These are phyloP conservation scores for Hyphopichia fennica DNA, from an alignment of 1,139 yeast species.

Conservation along the genomic window DNA sequence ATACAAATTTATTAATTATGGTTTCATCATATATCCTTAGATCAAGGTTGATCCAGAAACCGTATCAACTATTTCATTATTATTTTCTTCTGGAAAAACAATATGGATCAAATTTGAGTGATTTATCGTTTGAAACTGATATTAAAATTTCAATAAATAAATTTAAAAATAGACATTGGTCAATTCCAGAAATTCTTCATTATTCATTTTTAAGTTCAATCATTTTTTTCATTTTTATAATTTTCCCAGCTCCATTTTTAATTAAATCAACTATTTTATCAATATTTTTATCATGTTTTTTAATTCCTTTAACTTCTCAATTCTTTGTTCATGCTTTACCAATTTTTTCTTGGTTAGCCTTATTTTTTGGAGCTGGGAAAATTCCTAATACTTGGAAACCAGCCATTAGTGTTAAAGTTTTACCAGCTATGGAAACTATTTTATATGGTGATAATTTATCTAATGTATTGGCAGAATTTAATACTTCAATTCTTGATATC, in stretches of 20 bases:
- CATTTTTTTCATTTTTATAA: constrained; percentile 50
- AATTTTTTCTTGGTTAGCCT: constrained; percentile 81
- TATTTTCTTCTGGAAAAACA: constrained; percentile 62
- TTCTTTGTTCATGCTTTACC: constrained; percentile 87
- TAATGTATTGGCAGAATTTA: constrained; percentile 77
- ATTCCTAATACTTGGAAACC: constrained; percentile 83
- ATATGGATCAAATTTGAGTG: constrained; percentile 52
- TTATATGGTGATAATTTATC: constrained; percentile 92
- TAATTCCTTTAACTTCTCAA: constrained; percentile 78
- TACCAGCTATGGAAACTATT: constrained; percentile 94
- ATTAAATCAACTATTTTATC: constrained; percentile 43
- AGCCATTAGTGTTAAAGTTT: constrained; percentile 82
- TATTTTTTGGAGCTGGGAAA: constrained; percentile 77
- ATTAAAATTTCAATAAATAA: constrained; percentile 48
- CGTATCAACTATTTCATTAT: constrained; percentile 47
- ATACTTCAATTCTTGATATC: constrained; percentile 68
- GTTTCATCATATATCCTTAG: constrained; percentile 24
- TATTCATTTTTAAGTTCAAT: constrained; percentile 51
- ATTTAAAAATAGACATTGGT: constrained; percentile 51
- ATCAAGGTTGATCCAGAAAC: constrained; percentile 35
- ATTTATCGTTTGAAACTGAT: constrained; percentile 60
- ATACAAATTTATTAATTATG: background rate
- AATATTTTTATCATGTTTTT: constrained; percentile 41
- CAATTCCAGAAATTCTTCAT: constrained; percentile 48
- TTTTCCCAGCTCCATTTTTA: constrained; percentile 53